Evolutionary conservation across 352 stramenopile species (phyloP).

Genomic region (Globisporangium spinosum): DNA sequence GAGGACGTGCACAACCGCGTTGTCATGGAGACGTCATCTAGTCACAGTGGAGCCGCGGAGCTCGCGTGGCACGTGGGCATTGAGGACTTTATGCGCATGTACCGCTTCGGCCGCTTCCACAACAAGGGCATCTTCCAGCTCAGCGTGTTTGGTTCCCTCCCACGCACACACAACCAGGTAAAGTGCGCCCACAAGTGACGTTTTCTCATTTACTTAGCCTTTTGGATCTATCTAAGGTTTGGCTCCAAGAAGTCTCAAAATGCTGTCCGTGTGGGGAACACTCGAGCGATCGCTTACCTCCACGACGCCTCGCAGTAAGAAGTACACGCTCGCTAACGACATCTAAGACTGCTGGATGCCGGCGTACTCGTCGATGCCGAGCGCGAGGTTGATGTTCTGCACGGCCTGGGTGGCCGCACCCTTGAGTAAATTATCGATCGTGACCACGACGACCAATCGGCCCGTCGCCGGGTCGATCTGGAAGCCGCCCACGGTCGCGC

Average conservation of each 20-base stretch:
- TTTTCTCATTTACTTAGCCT: not conserved
- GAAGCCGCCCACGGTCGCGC: slow-evolving; percentile 84
- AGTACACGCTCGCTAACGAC: too few species aligned
- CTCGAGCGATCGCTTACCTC: too few species aligned
- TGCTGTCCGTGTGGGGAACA: not conserved
- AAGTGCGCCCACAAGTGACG: too few species aligned
- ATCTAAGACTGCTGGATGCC: slow-evolving; percentile 40
- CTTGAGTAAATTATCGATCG: slow-evolving; percentile 95
- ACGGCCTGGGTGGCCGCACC: slow-evolving; percentile 90
- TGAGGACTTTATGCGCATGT: slow-evolving; percentile 86
- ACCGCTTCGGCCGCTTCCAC: slow-evolving; percentile 67
- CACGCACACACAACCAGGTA: too few species aligned
- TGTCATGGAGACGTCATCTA: not conserved
- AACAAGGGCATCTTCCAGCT: slow-evolving; percentile 86
- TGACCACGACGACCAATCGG: slow-evolving; percentile 82
- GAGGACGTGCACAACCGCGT: slow-evolving; percentile 26
- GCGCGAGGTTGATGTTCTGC: slow-evolving; percentile 94
- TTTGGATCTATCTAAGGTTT: slow-evolving; percentile 11
- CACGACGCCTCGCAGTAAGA: too few species aligned
- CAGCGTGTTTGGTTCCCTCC: not conserved
- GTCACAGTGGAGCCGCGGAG: slow-evolving; percentile 4
- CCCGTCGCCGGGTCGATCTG: slow-evolving; percentile 84
- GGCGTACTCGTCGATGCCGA: slow-evolving; percentile 87
- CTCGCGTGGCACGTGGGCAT: slow-evolving; percentile 66
- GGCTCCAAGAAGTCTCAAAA: not conserved